Conservation (phyloP, 2,329 filamentous ascomycete species). For the Magnaporthiopsis rhizophila region DNA sequence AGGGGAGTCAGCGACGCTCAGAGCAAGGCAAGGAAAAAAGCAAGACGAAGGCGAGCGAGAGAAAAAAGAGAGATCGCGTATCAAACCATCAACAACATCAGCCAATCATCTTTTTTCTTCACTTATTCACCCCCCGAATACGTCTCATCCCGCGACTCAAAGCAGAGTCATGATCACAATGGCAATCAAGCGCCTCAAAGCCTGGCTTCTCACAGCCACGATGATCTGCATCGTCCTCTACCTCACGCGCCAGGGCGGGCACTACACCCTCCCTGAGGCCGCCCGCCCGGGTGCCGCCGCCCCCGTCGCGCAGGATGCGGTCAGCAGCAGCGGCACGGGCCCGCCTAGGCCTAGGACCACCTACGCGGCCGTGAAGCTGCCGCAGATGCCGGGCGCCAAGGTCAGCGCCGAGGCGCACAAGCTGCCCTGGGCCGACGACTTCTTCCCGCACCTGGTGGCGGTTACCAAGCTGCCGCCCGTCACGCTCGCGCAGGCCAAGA, state of each 20-base stretch:
- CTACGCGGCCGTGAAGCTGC: neutral
- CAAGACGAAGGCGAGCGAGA: neutral
- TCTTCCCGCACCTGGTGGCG: constrained; percentile 9
- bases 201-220: neutral
- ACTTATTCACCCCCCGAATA: neutral
- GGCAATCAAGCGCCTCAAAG: neutral
- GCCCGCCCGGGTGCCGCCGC: too few relatives aligned
- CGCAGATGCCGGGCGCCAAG: neutral
- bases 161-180: neutral
- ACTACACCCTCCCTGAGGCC: neutral
- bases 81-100: neutral
- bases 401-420: constrained; percentile 8
- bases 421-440: constrained; percentile 9
- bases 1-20: neutral
- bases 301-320: too few relatives aligned
- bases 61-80: neutral
- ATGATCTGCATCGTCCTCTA: neutral
- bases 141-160: neutral
- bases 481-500: constrained; percentile 9
- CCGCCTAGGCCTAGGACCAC: neutral
- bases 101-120: neutral
- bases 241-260: neutral
- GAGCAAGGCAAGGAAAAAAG: neutral
- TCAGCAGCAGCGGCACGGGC: too few relatives aligned
- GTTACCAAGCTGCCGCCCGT: constrained; percentile 8